Percentiles rank a stretch among this genome's conserved stretches.
Conservation (phyloP, 352 stramenopile genomes). For the Phytophthora cryptogea region DNA sequence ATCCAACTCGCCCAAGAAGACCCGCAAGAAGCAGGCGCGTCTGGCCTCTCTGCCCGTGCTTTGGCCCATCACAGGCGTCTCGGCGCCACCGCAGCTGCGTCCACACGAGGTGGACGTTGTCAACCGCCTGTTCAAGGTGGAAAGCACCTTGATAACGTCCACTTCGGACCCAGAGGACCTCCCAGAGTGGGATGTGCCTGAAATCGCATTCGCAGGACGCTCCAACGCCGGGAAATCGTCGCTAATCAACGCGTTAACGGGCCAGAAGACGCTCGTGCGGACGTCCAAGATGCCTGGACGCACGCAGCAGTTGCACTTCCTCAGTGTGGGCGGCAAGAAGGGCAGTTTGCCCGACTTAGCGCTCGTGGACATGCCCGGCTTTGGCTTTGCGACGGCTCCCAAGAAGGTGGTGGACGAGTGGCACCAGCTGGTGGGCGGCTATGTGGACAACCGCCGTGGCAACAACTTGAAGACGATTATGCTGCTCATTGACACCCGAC, state of each 20-base stretch:
- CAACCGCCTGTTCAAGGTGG: slow-evolving; percentile 61
- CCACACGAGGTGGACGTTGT: slow-evolving; percentile 67
- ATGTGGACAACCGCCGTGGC: slow-evolving; percentile 63
- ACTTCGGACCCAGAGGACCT: slow-evolving; percentile 59
- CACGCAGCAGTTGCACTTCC: slow-evolving; percentile 82
- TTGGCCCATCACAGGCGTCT: slow-evolving; percentile 66
- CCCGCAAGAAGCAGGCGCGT: slow-evolving; percentile 63
- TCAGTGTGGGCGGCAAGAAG: slow-evolving; percentile 78
- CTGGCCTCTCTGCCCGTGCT: slow-evolving; percentile 48
- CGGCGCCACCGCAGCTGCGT: slow-evolving; percentile 48
- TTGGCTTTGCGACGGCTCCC: slow-evolving; percentile 81
- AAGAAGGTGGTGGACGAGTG: slow-evolving; percentile 78
- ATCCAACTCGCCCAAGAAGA: slow-evolving; percentile 19
- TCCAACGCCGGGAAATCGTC: slow-evolving; percentile 92
- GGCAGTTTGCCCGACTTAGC: slow-evolving; percentile 67
- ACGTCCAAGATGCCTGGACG: slow-evolving; percentile 89
- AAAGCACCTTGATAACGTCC: slow-evolving; percentile 74
- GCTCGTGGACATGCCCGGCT: slow-evolving; percentile 88
- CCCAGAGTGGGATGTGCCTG: slow-evolving; percentile 68
- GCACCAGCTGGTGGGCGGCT: slow-evolving; percentile 81
- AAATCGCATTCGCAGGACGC: slow-evolving; percentile 86
- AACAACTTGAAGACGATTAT: slow-evolving; percentile 80
- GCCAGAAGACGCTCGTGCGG: slow-evolving; percentile 63
- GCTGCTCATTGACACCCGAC: slow-evolving; percentile 79
- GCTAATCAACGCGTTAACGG: slow-evolving; percentile 85